Evolutionary conservation across 2,329 filamentous ascomycete genomes (phyloP).

Genomic region (Xylariaceae sp.): DNA sequence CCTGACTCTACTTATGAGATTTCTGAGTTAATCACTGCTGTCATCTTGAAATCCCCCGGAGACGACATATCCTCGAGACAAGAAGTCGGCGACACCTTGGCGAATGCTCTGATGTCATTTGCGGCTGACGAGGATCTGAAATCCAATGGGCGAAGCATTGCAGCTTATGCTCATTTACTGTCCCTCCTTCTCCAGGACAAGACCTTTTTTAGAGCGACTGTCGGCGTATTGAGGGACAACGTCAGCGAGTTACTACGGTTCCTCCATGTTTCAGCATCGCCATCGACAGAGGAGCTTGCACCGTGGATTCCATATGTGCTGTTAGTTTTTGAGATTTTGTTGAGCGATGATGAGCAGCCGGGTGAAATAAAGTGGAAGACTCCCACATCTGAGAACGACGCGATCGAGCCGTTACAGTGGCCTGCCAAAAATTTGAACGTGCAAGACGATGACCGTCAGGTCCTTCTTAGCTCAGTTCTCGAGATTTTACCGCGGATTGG

Average conservation of each 20-base stretch:
- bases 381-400: conserved; percentile 54
- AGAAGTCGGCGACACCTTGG: conserved; percentile 80
- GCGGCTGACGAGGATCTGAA: conserved; percentile 64
- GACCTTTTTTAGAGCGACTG: conserved; percentile 75
- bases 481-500: conserved; percentile 83
- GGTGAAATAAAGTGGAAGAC: conserved; percentile 70
- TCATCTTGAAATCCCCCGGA: conserved; percentile 62
- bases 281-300: conserved; percentile 75
- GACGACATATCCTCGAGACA: conserved; percentile 56
- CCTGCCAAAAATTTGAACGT: conserved; percentile 65
- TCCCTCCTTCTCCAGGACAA: conserved; percentile 85
- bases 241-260: conserved; percentile 78
- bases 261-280: conserved; percentile 69
- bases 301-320: conserved; percentile 92
- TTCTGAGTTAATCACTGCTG: conserved; percentile 79
- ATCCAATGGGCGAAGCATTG: conserved; percentile 64
- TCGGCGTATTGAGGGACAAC: conserved; percentile 75
- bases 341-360: conserved; percentile 88
- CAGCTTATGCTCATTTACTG: conserved; percentile 89
- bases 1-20: conserved; percentile 89
- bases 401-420: conserved; percentile 58
- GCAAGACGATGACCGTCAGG: conserved; percentile 64
- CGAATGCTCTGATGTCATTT: conserved; percentile 78
- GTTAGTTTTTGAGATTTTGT: conserved; percentile 83
- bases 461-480: conserved; percentile 76